phyloP scores from a whole-genome alignment of 345 rosid genomes.

The Trapa bicornis region DNA sequence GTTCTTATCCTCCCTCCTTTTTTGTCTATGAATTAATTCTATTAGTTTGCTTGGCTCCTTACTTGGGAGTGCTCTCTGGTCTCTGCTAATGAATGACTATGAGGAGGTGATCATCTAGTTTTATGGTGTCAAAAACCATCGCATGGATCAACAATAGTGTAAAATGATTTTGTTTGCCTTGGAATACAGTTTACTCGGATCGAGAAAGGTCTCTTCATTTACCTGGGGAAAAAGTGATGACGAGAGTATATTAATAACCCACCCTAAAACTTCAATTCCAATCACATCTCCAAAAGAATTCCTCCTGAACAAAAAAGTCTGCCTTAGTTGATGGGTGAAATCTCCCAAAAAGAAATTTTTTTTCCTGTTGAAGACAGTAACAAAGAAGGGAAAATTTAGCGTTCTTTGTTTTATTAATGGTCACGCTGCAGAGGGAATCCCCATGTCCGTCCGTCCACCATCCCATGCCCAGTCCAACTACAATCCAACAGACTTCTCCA shows the following conservation, averaged over 20 bases:
- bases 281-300: neutral
- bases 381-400: constrained; percentile 12
- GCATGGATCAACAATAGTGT: neutral
- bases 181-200: neutral
- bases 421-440: constrained; percentile 4
- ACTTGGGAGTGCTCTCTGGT: neutral
- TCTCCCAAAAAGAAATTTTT: constrained; percentile 9
- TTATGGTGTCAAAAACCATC: neutral
- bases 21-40: constrained; percentile 4
- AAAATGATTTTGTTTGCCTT: constrained; percentile 14
- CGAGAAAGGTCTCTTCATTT: constrained; percentile 6
- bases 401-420: constrained; percentile 8
- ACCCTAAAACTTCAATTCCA: constrained; percentile 1
- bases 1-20: neutral
- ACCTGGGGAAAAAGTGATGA: neutral
- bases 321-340: constrained; percentile 5
- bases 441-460: neutral
- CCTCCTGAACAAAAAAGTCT: neutral
- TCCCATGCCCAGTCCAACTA: constrained; percentile 14
- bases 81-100: neutral
- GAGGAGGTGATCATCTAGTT: no score
- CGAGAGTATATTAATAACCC: neutral
- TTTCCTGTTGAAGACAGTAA: constrained; percentile 5
- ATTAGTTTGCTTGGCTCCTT: neutral
- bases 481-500: constrained; percentile 43